Percentiles rank a stretch among this genome's conserved stretches.
These are phyloP conservation scores for Neurospora intermedia DNA, from an alignment of 495 filamentous ascomycete species.

Conservation along the genomic window DNA sequence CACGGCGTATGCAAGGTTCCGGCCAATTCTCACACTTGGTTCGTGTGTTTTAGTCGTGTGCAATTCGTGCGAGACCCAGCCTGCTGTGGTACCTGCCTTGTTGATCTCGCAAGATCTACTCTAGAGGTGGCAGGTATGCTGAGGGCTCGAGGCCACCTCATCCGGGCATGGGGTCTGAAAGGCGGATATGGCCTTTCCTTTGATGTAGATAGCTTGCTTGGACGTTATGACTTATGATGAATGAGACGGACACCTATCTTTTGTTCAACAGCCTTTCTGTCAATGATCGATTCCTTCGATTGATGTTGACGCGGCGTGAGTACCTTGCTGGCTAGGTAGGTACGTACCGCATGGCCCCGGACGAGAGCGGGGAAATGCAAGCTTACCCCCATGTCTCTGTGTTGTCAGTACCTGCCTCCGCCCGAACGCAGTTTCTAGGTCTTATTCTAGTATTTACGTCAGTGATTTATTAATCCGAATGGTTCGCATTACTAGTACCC, in stretches of 20 bases:
- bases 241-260: background rate
- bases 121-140: background rate
- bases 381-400: background rate
- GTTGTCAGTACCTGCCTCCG: background rate
- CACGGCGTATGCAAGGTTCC: background rate
- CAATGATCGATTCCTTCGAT: background rate
- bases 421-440: background rate
- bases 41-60: background rate
- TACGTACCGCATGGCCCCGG: background rate
- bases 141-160: background rate
- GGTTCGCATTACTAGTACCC: background rate
- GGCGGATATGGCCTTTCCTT: background rate
- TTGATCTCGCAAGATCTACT: background rate
- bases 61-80: background rate
- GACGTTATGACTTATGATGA: background rate
- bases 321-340: background rate
- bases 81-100: background rate
- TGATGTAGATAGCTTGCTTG: background rate
- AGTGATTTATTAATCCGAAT: background rate
- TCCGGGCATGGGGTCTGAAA: background rate
- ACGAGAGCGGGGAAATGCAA: background rate
- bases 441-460: background rate
- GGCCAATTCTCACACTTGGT: background rate
- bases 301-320: background rate
- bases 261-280: background rate